A percentile compares a stretch with the other conserved stretches of the same genome.
Evolutionary conservation across 495 filamentous ascomycete species (phyloP).

Genomic region (Lasiosphaeria hispida): DNA sequence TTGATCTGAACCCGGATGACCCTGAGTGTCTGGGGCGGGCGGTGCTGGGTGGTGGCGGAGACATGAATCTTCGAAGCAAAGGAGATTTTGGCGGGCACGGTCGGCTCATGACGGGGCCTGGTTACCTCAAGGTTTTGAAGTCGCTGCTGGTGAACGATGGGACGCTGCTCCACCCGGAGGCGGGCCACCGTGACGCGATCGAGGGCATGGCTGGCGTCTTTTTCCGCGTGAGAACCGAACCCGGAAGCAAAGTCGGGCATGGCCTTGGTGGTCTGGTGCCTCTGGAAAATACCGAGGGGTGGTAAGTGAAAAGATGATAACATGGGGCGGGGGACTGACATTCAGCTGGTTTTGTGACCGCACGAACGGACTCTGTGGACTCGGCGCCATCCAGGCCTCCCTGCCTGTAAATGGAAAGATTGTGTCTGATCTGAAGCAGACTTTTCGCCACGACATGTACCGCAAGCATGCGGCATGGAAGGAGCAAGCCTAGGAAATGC

Average conservation of each 20-base stretch:
- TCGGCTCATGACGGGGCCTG: conserved; percentile 11
- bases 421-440: conserved; percentile 39
- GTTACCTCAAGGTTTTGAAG: conserved; percentile 19
- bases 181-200: conserved; percentile 14
- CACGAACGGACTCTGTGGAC: conserved; percentile 44
- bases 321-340: conserved; percentile 29
- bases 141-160: conserved; percentile 30
- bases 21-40: conserved; percentile 31
- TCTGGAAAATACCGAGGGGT: conserved; percentile 22
- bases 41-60: conserved; percentile 44
- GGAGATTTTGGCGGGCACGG: conserved; percentile 35
- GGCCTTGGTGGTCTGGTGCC: conserved; percentile 26
- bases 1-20: conserved; percentile 25
- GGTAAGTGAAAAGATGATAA: conserved; percentile 25
- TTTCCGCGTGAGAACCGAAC: conserved; percentile 23
- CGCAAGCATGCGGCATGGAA: conserved; percentile 33
- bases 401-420: conserved; percentile 35
- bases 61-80: conserved; percentile 15
- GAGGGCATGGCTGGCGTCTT: conserved; percentile 19
- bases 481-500: conserved; percentile 6
- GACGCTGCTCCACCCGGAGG: conserved; percentile 16
- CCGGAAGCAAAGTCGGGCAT: conserved; percentile 10
- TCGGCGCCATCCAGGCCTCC: conserved; percentile 39
- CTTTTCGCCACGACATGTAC: conserved; percentile 44
- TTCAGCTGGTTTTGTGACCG: conserved; percentile 45